Evolutionary conservation across 108 stramenopile genomes (phyloP).

Genomic region (Nitzschia sp.): DNA sequence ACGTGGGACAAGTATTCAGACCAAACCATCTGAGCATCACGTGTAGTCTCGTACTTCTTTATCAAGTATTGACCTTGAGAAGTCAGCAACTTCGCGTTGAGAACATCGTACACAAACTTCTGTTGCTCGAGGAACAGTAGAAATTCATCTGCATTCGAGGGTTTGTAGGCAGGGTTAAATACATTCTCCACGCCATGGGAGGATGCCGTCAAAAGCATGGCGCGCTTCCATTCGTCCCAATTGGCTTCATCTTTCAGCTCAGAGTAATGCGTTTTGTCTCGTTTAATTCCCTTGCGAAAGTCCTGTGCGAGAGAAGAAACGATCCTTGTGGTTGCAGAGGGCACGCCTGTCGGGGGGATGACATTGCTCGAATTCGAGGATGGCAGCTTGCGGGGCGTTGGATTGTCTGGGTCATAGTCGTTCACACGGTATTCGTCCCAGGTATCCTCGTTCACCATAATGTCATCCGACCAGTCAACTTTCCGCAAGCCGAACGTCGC

Average conservation of each 20-base stretch:
- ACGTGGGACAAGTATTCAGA: not conserved
- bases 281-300: conserved; percentile 27
- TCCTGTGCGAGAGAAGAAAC: too few species aligned
- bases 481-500: too few species aligned
- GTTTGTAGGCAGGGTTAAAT: conserved; percentile 14
- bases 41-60: not conserved
- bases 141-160: not conserved
- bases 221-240: conserved; percentile 18
- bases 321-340: too few species aligned
- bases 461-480: not conserved
- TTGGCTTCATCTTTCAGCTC: conserved; percentile 20
- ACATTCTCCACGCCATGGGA: too few species aligned
- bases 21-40: conserved; percentile 26
- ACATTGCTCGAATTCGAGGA: not conserved
- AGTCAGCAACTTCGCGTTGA: too few species aligned
- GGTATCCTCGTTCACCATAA: not conserved
- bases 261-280: too few species aligned
- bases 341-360: too few species aligned
- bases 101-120: too few species aligned
- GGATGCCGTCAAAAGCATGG: too few species aligned
- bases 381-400: not conserved
- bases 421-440: not conserved
- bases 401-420: not conserved
- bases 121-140: too few species aligned
- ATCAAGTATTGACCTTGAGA: too few species aligned